Evolutionary conservation across 805 yeast species (phyloP).

Genomic region (Candida ovalis): DNA sequence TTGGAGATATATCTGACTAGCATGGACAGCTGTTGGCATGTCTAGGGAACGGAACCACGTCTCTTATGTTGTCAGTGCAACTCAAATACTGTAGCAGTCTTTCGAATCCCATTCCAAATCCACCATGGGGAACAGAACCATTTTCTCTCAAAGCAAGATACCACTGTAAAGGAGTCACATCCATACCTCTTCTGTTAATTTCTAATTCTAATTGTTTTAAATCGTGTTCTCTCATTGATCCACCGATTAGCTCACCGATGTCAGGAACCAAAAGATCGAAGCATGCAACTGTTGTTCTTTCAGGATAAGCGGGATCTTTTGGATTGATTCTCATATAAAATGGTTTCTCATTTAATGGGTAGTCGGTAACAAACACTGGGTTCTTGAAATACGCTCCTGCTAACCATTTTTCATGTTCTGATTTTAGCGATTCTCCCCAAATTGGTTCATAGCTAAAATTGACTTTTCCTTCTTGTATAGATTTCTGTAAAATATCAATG

Average conservation of each 20-base stretch:
- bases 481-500: slow-evolving; percentile 43
- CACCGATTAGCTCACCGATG: slow-evolving; percentile 92
- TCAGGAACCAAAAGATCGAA: slow-evolving; percentile 87
- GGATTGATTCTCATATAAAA: slow-evolving; percentile 77
- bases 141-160: slow-evolving; percentile 67
- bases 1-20: slow-evolving; percentile 12
- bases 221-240: slow-evolving; percentile 83
- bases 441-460: slow-evolving; percentile 41
- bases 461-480: slow-evolving; percentile 29
- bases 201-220: slow-evolving; percentile 43
- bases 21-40: slow-evolving; percentile 53
- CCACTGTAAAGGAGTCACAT: slow-evolving; percentile 65
- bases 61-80: slow-evolving; percentile 77
- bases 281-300: slow-evolving; percentile 68
- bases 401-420: slow-evolving; percentile 90
- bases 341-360: slow-evolving; percentile 77
- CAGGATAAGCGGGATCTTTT: slow-evolving; percentile 13
- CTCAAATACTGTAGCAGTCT: slow-evolving; percentile 70
- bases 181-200: slow-evolving; percentile 55
- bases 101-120: slow-evolving; percentile 95
- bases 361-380: slow-evolving; percentile 88
- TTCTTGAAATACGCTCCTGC: slow-evolving; percentile 63
- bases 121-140: slow-evolving; percentile 93
- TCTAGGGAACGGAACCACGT: slow-evolving; percentile 84
- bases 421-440: slow-evolving; percentile 72